Evolutionary conservation across 2,329 filamentous ascomycete genomes (phyloP).

Genomic region (Chaetomium globosum): DNA sequence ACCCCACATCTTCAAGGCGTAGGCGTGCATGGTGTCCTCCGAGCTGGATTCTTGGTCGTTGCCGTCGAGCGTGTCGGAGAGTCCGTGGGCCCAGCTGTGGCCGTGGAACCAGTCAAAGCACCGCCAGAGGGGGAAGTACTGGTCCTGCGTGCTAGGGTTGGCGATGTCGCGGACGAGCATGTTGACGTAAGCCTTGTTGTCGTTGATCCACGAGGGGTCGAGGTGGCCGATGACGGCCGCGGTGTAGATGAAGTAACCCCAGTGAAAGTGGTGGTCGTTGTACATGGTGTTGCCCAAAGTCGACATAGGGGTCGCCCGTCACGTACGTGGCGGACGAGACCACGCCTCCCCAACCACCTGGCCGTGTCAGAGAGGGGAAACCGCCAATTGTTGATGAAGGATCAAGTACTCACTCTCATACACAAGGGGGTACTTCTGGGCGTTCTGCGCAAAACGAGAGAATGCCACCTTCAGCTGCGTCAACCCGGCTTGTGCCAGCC

Average conservation of each 20-base stretch:
- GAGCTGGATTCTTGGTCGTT: conserved; percentile 87
- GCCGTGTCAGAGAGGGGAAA: conserved; percentile 28
- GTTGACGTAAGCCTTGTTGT: conserved; percentile 80
- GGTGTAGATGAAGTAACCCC: conserved; percentile 86
- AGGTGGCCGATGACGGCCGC: conserved; percentile 81
- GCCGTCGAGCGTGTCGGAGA: conserved; percentile 71
- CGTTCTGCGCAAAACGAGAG: conserved; percentile 66
- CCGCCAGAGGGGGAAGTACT: conserved; percentile 78
- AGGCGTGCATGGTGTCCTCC: conserved; percentile 85
- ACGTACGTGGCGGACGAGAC: conserved; percentile 75
- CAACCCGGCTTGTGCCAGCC: conserved; percentile 61
- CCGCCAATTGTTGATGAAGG: background rate
- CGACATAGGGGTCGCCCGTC: conserved; percentile 68
- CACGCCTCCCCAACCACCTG: conserved; percentile 74
- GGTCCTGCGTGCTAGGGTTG: conserved; percentile 72
- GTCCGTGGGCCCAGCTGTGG: conserved; percentile 87
- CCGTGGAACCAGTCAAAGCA: conserved; percentile 94
- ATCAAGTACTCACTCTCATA: conserved; percentile 58
- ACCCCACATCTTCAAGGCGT: conserved; percentile 94
- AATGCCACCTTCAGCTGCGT: conserved; percentile 67
- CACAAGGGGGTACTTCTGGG: conserved; percentile 66
- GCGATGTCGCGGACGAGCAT: conserved; percentile 79
- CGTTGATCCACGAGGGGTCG: conserved; percentile 71
- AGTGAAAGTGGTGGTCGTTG: conserved; percentile 76
- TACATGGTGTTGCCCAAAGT: conserved; percentile 93